Evolutionary conservation across 192 early-diverging fungal genomes (phyloP).

Genomic region (Coemansia sp.): DNA sequence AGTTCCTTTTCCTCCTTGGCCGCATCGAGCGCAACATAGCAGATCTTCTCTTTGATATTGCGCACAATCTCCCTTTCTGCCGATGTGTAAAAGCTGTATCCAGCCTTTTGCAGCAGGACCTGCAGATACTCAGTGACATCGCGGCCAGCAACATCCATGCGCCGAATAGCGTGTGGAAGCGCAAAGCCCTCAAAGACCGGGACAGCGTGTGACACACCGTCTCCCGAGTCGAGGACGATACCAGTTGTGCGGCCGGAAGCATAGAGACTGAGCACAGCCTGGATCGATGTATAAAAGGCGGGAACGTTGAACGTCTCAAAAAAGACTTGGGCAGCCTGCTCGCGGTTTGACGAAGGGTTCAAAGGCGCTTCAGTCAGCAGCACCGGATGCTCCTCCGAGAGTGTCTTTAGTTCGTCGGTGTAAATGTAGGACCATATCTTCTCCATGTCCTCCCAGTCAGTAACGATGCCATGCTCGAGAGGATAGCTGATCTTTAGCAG

Average conservation of each 20-base stretch:
- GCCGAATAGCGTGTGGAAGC: conserved; percentile 88
- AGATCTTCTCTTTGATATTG: conserved; percentile 95
- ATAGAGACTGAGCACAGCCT: conserved; percentile 97
- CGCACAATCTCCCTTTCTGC: conserved; percentile 96
- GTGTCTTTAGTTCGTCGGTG: conserved; percentile 92
- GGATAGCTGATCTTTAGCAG: conserved; percentile 93
- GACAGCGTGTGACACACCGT: conserved; percentile 94
- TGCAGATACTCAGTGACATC: conserved; percentile 94
- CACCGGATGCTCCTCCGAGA: conserved; percentile 98
- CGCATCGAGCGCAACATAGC: conserved; percentile 89
- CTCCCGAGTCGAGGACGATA: conserved; percentile 93
- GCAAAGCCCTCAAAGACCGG: conserved; percentile 98
- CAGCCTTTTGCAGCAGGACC: conserved; percentile 88
- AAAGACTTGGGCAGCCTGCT: conserved; percentile 93
- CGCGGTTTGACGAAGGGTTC: conserved; percentile 91
- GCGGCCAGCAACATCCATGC: conserved; percentile 94
- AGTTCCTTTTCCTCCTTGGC: conserved; percentile 93
- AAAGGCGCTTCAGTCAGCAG: conserved; percentile 96
- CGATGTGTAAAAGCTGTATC: conserved; percentile 84
- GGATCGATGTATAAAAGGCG: conserved; percentile 94
- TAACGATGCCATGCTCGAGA: conserved; percentile 96
- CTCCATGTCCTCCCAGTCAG: conserved; percentile 99
- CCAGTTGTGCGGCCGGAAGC: conserved; percentile 98
- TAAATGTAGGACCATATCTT: conserved; percentile 97
- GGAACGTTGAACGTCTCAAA: conserved; percentile 99